These are phyloP conservation scores for Cicer yamashitae DNA, from an alignment of 306 rosid genomes.

Conservation along the genomic window DNA sequence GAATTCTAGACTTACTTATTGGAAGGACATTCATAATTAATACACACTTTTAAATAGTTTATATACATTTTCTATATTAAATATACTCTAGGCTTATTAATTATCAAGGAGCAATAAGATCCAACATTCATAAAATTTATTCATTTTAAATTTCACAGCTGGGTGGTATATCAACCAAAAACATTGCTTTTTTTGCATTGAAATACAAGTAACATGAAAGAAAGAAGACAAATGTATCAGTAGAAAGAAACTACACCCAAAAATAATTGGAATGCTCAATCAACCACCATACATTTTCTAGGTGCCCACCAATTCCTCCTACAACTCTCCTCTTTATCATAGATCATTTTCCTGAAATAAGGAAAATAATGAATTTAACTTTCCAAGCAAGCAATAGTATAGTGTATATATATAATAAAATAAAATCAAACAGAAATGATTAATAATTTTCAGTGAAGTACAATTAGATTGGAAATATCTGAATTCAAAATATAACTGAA, in stretches of 20 bases:
- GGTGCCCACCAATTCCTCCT: conserved; percentile 30
- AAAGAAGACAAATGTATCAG: not conserved
- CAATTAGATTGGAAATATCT: no score
- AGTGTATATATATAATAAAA: not conserved
- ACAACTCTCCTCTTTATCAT: conserved; percentile 22
- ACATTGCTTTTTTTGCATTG: conserved; percentile 33
- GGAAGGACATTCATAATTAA: no score
- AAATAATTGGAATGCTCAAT: conserved; percentile 44
- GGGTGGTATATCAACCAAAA: conserved; percentile 14
- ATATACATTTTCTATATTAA: no score
- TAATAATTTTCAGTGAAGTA: no score
- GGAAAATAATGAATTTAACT: conserved; percentile 11
- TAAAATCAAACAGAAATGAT: no score
- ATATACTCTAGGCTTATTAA: no score
- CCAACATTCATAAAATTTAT: conserved; percentile 7
- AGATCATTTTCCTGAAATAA: conserved; percentile 53
- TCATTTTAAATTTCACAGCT: conserved; percentile 16
- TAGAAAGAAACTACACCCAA: conserved; percentile 42
- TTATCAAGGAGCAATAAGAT: conserved; percentile 19
- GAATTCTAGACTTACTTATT: no score
- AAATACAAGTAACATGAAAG: not conserved
- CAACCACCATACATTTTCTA: conserved; percentile 31
- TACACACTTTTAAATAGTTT: no score
- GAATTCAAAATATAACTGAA: no score
- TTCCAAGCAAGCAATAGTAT: not conserved